Conservation (phyloP, 768 basidiomycete species). For the Panellus pusillus region DNA sequence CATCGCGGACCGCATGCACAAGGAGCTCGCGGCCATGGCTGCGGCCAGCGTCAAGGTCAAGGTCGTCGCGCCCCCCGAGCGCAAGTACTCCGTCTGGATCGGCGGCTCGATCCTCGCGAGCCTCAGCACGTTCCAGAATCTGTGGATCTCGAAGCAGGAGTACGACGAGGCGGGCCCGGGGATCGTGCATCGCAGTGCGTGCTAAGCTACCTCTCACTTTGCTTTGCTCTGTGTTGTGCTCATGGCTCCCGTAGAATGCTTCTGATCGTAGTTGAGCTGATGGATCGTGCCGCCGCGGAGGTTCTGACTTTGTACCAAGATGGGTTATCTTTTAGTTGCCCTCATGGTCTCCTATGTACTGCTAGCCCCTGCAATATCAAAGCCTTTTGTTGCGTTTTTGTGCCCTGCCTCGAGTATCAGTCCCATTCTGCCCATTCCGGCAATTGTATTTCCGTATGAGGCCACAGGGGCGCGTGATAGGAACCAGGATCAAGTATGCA, state of each 20-base stretch:
- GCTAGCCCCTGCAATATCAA: no score
- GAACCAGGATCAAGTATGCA: no score
- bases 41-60: conserved; percentile 61
- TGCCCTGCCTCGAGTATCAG: no score
- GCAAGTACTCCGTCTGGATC: conserved; percentile 54
- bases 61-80: conserved; percentile 66
- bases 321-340: no score
- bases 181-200: conserved; percentile 22
- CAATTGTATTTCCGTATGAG: no score
- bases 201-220: background rate
- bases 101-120: conserved; percentile 21
- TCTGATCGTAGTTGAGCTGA: background rate
- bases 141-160: conserved; percentile 22
- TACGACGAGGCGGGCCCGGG: conserved; percentile 19
- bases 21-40: conserved; percentile 63
- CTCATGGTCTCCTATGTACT: no score
- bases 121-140: conserved; percentile 21
- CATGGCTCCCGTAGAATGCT: background rate
- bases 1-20: conserved; percentile 61
- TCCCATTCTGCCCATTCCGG: no score
- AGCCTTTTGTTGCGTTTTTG: no score
- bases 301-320: no score
- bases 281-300: no score
- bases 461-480: no score
- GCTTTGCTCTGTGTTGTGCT: background rate